Percentiles rank a stretch among this genome's conserved stretches.
Evolutionary conservation across 2,329 filamentous ascomycete genomes (phyloP).

Genomic region (Trichoderma sp.): DNA sequence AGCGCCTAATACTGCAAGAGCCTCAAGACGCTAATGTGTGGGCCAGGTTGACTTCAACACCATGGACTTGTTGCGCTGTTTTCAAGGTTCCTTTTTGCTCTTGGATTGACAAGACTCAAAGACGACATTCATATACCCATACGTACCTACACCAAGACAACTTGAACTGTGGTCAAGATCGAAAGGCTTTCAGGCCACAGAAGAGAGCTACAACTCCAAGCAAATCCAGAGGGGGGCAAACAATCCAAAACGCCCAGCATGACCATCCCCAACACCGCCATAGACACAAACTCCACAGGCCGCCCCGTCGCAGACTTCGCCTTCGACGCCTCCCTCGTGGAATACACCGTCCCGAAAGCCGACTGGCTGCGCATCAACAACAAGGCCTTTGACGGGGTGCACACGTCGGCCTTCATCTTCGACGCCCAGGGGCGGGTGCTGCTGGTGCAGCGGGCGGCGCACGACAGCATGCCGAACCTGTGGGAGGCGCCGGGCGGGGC

Average conservation of each 20-base stretch:
- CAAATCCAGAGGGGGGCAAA: background rate
- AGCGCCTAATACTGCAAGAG: conserved; percentile 8
- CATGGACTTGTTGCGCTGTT: no score
- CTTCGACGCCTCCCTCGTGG: conserved; percentile 25
- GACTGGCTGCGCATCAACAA: conserved; percentile 23
- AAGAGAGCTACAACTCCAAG: background rate
- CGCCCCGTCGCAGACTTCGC: conserved; percentile 8
- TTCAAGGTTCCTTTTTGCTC: no score
- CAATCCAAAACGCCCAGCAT: background rate
- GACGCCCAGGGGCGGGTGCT: conserved; percentile 43
- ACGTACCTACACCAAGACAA: no score
- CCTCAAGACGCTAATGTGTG: background rate
- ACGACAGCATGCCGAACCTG: conserved; percentile 48
- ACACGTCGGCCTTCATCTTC: conserved; percentile 43
- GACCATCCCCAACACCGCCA: background rate
- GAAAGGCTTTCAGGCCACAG: background rate
- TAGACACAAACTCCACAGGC: conserved; percentile 14
- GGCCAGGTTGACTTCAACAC: no score
- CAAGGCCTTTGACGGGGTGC: conserved; percentile 38
- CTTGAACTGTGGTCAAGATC: background rate
- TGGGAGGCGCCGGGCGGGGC: conserved; percentile 57
- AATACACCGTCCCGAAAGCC: conserved; percentile 14
- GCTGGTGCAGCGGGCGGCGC: conserved; percentile 50
- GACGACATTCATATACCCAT: no score
- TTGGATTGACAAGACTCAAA: no score